Evolutionary conservation across 768 basidiomycete genomes (phyloP).

Genomic region (Naganishia vaughanmartiniae): DNA sequence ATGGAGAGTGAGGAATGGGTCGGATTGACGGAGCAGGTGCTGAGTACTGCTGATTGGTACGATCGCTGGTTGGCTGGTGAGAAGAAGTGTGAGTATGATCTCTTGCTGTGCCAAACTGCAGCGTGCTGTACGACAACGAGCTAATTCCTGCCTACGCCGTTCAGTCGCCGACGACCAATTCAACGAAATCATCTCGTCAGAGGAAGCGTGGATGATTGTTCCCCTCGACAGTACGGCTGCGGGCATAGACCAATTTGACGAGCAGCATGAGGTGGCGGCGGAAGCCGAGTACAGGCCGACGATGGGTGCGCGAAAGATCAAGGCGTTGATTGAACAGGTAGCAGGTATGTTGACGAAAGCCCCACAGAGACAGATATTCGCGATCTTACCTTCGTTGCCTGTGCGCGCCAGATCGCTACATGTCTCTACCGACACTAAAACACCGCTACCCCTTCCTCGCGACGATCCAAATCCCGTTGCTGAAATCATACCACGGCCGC

Average conservation of each 20-base stretch:
- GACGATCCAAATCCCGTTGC: slow-evolving; percentile 76
- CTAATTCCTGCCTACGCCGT: background rate
- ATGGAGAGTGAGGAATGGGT: slow-evolving; percentile 58
- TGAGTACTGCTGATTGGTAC: slow-evolving; percentile 85
- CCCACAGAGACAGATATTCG: background rate
- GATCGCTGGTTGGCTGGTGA: slow-evolving; percentile 86
- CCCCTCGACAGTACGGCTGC: slow-evolving; percentile 12
- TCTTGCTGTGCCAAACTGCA: background rate
- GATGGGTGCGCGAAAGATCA: slow-evolving; percentile 75
- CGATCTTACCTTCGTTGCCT: background rate
- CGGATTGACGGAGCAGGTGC: slow-evolving; percentile 75
- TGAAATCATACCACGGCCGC: slow-evolving; percentile 72
- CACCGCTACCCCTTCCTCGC: slow-evolving; percentile 82
- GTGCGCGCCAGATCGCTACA: slow-evolving; percentile 71
- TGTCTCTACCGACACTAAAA: slow-evolving; percentile 71
- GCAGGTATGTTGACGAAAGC: slow-evolving; percentile 60
- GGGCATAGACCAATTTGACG: slow-evolving; percentile 57
- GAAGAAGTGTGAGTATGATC: slow-evolving; percentile 66
- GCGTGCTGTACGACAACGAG: slow-evolving; percentile 1
- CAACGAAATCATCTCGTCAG: slow-evolving; percentile 70
- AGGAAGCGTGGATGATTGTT: slow-evolving; percentile 81
- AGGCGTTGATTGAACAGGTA: slow-evolving; percentile 83
- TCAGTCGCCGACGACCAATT: slow-evolving; percentile 86
- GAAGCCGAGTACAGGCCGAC: slow-evolving; percentile 65
- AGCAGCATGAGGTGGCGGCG: slow-evolving; percentile 43